Percentiles rank a stretch among this genome's conserved stretches.
These are phyloP conservation scores for Begonia peltatifolia DNA, from an alignment of 306 rosid genomes.

Conservation along the genomic window DNA sequence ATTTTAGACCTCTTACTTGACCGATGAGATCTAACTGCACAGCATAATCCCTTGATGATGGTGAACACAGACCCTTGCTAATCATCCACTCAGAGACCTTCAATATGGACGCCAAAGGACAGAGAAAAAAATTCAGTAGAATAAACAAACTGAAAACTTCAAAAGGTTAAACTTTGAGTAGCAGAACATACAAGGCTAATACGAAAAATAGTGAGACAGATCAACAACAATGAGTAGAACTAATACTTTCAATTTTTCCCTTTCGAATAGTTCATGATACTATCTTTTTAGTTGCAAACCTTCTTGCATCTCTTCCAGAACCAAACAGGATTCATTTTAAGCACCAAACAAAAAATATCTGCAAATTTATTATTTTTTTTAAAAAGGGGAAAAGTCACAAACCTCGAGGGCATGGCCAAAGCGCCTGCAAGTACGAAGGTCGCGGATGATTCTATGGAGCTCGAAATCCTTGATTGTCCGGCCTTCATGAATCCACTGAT, in stretches of 20 bases:
- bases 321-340: no score
- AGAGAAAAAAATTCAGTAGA: background rate
- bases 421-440: slow-evolving; percentile 34
- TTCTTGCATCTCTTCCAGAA: no score
- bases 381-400: background rate
- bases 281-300: no score
- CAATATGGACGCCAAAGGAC: slow-evolving; percentile 1
- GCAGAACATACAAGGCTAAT: no score
- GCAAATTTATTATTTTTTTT: no score
- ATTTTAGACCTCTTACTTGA: slow-evolving; percentile 42
- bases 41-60: slow-evolving; percentile 32
- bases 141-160: no score
- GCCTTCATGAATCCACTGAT: slow-evolving; percentile 41
- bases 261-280: no score
- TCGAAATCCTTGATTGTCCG: slow-evolving; percentile 7
- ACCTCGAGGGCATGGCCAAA: slow-evolving; percentile 54
- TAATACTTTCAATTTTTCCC: no score
- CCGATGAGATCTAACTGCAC: slow-evolving; percentile 51
- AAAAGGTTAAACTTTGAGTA: no score
- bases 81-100: slow-evolving; percentile 72
- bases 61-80: slow-evolving; percentile 24
- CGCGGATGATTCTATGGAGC: slow-evolving; percentile 24
- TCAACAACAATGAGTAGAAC: no score
- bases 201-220: no score
- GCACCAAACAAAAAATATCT: no score